These are phyloP conservation scores for Spiromastix sp. DNA, from an alignment of 2,329 filamentous ascomycete genomes.

Conservation along the genomic window DNA sequence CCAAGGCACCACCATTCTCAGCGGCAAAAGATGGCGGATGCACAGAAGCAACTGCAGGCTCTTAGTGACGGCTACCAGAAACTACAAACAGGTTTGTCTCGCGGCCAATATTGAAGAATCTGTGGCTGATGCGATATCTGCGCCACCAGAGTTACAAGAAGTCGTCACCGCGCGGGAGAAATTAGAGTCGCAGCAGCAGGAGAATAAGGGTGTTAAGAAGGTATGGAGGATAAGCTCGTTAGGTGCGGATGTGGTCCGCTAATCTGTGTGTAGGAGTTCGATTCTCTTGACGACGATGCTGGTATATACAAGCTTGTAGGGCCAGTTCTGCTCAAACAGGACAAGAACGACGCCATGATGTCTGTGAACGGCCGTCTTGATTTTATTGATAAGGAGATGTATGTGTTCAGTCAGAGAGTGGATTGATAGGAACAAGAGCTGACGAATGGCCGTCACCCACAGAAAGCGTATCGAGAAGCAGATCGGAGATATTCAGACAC, in stretches of 20 bases:
- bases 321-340: slow-evolving; percentile 88
- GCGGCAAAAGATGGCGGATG: slow-evolving; percentile 50
- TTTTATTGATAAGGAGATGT: slow-evolving; percentile 93
- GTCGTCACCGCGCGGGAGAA: slow-evolving; percentile 73
- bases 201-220: slow-evolving; percentile 80
- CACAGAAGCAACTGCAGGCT: slow-evolving; percentile 67
- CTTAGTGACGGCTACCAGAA: slow-evolving; percentile 82
- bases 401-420: slow-evolving; percentile 32
- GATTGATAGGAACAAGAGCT: not conserved
- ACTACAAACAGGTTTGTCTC: slow-evolving; percentile 62
- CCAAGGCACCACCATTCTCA: not conserved
- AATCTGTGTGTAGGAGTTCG: slow-evolving; percentile 62
- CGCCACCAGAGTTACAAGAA: slow-evolving; percentile 60
- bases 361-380: slow-evolving; percentile 84
- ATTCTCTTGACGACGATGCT: slow-evolving; percentile 64
- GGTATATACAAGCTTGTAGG: slow-evolving; percentile 95
- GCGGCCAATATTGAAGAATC: no score
- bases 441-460: slow-evolving; percentile 1
- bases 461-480: slow-evolving; percentile 58
- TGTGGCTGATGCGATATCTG: no score
- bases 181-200: slow-evolving; percentile 83
- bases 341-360: slow-evolving; percentile 78
- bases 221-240: slow-evolving; percentile 32
- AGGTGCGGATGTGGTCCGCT: not conserved
- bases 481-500: slow-evolving; percentile 53